Evolutionary conservation across 2,329 filamentous ascomycete genomes (phyloP), one percentile per base, ranked within the genome.

Genomic region (Hawksworthiomyces lignivorus): DNA sequence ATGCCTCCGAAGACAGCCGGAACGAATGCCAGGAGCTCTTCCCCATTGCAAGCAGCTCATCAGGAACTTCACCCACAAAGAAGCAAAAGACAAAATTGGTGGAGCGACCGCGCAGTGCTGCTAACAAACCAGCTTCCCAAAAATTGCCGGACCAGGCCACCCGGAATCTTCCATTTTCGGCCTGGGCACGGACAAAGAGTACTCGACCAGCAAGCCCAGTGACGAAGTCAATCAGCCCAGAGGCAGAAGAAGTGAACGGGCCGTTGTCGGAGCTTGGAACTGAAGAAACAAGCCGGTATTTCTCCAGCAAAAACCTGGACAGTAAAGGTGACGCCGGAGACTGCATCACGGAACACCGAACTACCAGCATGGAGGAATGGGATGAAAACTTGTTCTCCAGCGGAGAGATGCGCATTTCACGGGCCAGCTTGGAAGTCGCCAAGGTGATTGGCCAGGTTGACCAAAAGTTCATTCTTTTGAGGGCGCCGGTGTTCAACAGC

Each of bases 361-460:
- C n/a, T n/a, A n/a, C 18, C 4, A 18, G 11, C 15, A 33, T 37
- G 29, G 17, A 39, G 6, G n/a, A 20, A 17, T 22, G 29, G 30
- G 44, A 49, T 15, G 9, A 26, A 1, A 26, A 20, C 18, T 9
- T 19, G 0, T 18, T 35, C 2, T 18, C 15, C 1, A 32, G 24
- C 10, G 39, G 35, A 4, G 19, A 27, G 7, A 17, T 35, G 0
- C 65, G 67, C 10, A 59, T 96, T 1, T 84, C 80, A 1, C 85
- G 80, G 49, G 54, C 65, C 5, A 72, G 70, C 1, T 64, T 96
- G 8, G 56, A 60, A 2, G 56, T 62, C 7, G 84, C 85, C 0
- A 63, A 74, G 36, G 68, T 95, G 1, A 73, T 98, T 31, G 72
- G 80, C 0, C 92, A 98, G 55, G 82, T 98, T 1, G 90, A 97